These are phyloP conservation scores for Penicillium sp. DNA, from an alignment of 2,329 filamentous ascomycete genomes.

Conservation along the genomic window DNA sequence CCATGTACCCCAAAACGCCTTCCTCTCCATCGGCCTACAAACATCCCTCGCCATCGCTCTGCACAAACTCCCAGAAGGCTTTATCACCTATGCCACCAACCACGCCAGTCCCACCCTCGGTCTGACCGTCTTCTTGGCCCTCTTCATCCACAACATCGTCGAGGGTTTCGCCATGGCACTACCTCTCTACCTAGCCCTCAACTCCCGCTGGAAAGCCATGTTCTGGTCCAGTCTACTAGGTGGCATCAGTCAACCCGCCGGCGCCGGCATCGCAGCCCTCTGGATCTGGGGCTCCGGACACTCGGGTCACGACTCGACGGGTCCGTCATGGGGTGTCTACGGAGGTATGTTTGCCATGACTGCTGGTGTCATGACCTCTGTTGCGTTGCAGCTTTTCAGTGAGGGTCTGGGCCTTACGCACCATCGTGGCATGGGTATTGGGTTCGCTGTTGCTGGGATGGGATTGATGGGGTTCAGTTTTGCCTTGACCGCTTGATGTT, in stretches of 20 bases:
- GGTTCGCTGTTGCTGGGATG: conserved; percentile 65
- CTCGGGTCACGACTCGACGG: conserved; percentile 35
- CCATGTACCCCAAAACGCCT: conserved; percentile 92
- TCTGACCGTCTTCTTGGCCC: conserved; percentile 88
- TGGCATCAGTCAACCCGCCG: conserved; percentile 82
- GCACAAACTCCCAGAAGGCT: conserved; percentile 88
- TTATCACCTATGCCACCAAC: conserved; percentile 94
- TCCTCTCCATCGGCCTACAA: conserved; percentile 92
- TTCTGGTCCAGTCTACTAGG: conserved; percentile 81
- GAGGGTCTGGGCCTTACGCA: conserved; percentile 79
- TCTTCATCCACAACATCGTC: conserved; percentile 97
- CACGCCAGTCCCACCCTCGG: conserved; percentile 89
- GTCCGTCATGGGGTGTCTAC: conserved; percentile 58
- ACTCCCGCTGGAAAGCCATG: conserved; percentile 79
- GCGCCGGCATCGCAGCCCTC: conserved; percentile 78
- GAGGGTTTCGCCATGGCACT: conserved; percentile 95
- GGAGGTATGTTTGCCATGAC: conserved; percentile 80
- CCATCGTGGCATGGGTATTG: conserved; percentile 42
- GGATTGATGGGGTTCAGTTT: conserved; percentile 80
- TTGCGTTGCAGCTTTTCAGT: conserved; percentile 84
- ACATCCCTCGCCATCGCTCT: conserved; percentile 93
- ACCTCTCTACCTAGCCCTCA: conserved; percentile 87
- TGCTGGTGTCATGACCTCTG: conserved; percentile 92
- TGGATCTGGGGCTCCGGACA: conserved; percentile 77
- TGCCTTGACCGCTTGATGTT: conserved; percentile 69